phyloP scores from a whole-genome alignment of 345 rosid species.

The Salix arbutifolia region DNA sequence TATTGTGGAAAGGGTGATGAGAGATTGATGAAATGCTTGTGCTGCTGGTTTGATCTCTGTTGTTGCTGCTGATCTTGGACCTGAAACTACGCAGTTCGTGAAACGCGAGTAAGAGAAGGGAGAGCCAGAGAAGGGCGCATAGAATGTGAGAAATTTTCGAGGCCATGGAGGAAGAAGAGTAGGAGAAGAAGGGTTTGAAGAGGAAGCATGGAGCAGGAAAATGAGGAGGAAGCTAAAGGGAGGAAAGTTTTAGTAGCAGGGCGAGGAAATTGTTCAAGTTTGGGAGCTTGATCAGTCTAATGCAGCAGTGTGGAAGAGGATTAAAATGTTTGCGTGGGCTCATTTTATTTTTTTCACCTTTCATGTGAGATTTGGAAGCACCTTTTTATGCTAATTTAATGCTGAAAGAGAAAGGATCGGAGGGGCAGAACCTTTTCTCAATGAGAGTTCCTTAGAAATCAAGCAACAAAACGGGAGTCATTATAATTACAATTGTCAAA shows the following conservation, averaged over 20 bases:
- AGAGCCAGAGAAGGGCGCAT: slow-evolving; percentile 48
- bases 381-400: slow-evolving; percentile 32
- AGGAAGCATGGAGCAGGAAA: slow-evolving; percentile 47
- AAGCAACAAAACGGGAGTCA: slow-evolving; percentile 35
- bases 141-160: slow-evolving; percentile 38
- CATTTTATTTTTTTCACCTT: neutral
- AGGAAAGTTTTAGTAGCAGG: neutral
- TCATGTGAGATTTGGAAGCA: slow-evolving; percentile 28
- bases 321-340: neutral
- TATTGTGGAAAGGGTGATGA: slow-evolving; percentile 19
- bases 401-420: slow-evolving; percentile 11
- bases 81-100: slow-evolving; percentile 39
- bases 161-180: slow-evolving; percentile 45
- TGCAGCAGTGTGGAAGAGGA: slow-evolving; percentile 6
- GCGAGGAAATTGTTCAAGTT: neutral
- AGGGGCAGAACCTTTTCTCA: slow-evolving; percentile 36
- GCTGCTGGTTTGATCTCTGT: slow-evolving; percentile 7
- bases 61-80: slow-evolving; percentile 18
- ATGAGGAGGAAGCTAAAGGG: neutral
- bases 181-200: slow-evolving; percentile 26
- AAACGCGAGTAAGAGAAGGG: slow-evolving; percentile 47
- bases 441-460: slow-evolving; percentile 48
- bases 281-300: slow-evolving; percentile 19
- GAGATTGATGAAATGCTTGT: slow-evolving; percentile 5
- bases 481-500: slow-evolving; percentile 30